phyloP scores from a whole-genome alignment of 2,329 filamentous ascomycete species.

The Monosporascus sp. region DNA sequence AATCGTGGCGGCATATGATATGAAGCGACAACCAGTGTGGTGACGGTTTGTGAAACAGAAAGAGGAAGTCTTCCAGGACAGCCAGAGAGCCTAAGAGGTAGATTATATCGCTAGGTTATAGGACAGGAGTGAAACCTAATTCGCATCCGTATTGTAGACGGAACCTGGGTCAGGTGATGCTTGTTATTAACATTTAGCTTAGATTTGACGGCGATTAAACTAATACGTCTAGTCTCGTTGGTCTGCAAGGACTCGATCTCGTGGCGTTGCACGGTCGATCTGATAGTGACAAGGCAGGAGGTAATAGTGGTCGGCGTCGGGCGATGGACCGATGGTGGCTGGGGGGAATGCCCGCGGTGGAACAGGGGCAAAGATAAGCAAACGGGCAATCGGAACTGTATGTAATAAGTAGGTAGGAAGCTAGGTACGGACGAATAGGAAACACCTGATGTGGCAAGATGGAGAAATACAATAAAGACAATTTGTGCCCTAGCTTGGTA shows the following conservation, averaged over 20 bases:
- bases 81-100: background rate
- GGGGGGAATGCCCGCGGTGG: too few relatives aligned
- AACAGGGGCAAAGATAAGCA: too few relatives aligned
- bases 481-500: too few relatives aligned
- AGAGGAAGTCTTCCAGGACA: background rate
- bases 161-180: background rate
- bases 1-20: background rate
- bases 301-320: too few relatives aligned
- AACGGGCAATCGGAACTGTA: too few relatives aligned
- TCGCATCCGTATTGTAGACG: background rate
- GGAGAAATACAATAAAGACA: too few relatives aligned
- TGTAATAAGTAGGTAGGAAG: too few relatives aligned
- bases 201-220: background rate
- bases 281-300: too few relatives aligned
- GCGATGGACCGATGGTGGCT: too few relatives aligned
- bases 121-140: background rate
- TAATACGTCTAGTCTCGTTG: background rate
- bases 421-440: too few relatives aligned
- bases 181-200: background rate
- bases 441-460: too few relatives aligned
- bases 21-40: background rate
- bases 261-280: background rate
- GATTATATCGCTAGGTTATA: constrained; percentile 1
- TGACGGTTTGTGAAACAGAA: background rate
- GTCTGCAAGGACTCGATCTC: background rate